Percentiles rank a stretch among this genome's conserved stretches.
Evolutionary conservation across 352 stramenopile genomes (phyloP).

Genomic region (Globisporangium middletonii): DNA sequence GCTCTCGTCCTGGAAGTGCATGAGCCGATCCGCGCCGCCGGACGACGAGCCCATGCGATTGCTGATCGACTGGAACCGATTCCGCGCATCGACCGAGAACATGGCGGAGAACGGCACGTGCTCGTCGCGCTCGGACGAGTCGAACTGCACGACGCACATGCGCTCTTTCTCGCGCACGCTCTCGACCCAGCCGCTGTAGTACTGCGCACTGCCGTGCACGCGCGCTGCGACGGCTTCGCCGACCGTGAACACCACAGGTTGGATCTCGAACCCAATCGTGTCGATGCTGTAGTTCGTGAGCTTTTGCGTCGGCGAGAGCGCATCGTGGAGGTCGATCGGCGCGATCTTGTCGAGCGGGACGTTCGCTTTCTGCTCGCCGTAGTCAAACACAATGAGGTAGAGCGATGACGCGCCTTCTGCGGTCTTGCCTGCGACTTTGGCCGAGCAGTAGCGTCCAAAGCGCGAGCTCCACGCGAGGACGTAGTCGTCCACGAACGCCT

Average conservation of each 20-base stretch:
- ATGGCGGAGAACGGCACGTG: constrained; percentile 58
- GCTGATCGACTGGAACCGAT: constrained; percentile 33
- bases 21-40: constrained; percentile 11
- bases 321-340: constrained; percentile 39
- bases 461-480: constrained; percentile 73
- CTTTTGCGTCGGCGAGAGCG: constrained; percentile 49
- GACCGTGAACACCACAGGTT: constrained; percentile 36
- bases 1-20: constrained; percentile 15
- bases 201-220: constrained; percentile 44
- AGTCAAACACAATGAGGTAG: constrained; percentile 68
- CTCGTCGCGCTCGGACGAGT: constrained; percentile 61
- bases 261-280: constrained; percentile 69
- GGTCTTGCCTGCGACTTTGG: constrained; percentile 32
- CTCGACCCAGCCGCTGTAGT: constrained; percentile 59
- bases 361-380: constrained; percentile 50
- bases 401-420: constrained; percentile 20
- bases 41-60: constrained; percentile 40
- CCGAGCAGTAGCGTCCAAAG: constrained; percentile 61
- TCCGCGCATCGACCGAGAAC: constrained; percentile 54
- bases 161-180: constrained; percentile 47
- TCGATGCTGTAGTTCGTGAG: constrained; percentile 78
- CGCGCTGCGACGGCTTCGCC: constrained; percentile 60
- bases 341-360: constrained; percentile 48
- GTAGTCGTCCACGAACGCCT: constrained; percentile 35
- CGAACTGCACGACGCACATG: constrained; percentile 57